Conservation (phyloP, 108 stramenopile species). For the Schizochytrium sp. region DNA sequence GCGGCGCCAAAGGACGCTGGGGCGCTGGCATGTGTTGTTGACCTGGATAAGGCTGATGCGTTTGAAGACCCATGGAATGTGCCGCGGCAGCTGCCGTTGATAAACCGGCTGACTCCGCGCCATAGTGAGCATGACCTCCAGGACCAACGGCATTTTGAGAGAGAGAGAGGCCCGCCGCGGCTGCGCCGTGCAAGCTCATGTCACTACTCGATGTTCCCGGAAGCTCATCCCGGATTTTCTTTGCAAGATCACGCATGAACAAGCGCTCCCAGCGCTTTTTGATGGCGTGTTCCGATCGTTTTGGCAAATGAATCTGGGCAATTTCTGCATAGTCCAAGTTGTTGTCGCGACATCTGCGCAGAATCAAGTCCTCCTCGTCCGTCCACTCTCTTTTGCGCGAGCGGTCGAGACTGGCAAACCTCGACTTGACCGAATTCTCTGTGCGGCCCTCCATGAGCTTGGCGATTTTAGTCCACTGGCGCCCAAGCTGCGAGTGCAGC, state of each 20-base stretch:
- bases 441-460: constrained; percentile 15
- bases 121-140: no score
- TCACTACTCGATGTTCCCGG: neutral
- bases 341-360: neutral
- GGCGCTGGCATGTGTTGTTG: no score
- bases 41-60: no score
- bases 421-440: neutral
- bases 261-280: constrained; percentile 6
- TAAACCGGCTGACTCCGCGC: no score
- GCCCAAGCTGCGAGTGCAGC: neutral
- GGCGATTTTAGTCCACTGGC: constrained; percentile 14
- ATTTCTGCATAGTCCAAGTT: neutral
- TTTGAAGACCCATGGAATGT: neutral
- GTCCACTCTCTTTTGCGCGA: neutral
- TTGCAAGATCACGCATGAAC: neutral
- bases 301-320: neutral
- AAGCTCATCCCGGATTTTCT: neutral
- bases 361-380: neutral
- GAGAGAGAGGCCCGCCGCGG: no score
- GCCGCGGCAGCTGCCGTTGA: neutral
- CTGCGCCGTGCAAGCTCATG: neutral
- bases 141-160: no score
- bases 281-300: neutral
- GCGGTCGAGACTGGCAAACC: neutral
- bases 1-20: no score